phyloP scores from a whole-genome alignment of 257 asterid genomes.

The Anisodus acutangulus region DNA sequence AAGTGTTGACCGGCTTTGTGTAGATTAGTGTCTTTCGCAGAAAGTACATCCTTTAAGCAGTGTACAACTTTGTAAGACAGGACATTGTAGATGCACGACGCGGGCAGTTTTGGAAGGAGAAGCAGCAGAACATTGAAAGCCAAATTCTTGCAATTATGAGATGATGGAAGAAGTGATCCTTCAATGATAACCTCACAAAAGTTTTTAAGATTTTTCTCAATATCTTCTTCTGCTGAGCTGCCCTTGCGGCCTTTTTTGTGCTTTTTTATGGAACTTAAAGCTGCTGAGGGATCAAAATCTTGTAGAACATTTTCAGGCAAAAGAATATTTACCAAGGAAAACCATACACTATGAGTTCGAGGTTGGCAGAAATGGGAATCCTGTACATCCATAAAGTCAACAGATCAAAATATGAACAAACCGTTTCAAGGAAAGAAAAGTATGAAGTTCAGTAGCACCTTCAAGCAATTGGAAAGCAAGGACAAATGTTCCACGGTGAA shows the following conservation, averaged over 20 bases:
- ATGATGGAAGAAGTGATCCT: slow-evolving; percentile 51
- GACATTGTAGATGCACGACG: slow-evolving; percentile 55
- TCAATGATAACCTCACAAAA: slow-evolving; percentile 60
- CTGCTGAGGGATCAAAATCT: slow-evolving; percentile 57
- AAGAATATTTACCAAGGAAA: slow-evolving; percentile 65
- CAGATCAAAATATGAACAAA: slow-evolving; percentile 31
- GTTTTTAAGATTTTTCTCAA: slow-evolving; percentile 60
- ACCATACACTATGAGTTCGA: slow-evolving; percentile 86
- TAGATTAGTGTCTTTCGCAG: slow-evolving; percentile 88
- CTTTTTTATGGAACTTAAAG: slow-evolving; percentile 43
- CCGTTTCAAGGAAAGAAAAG: slow-evolving; percentile 27
- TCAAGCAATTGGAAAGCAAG: slow-evolving; percentile 68
- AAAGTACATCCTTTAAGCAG: slow-evolving; percentile 84
- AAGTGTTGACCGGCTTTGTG: slow-evolving; percentile 79
- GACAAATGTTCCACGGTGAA: slow-evolving; percentile 69
- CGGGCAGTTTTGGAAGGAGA: slow-evolving; percentile 76
- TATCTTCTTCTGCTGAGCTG: slow-evolving; percentile 71
- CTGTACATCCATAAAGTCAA: slow-evolving; percentile 51
- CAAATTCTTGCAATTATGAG: slow-evolving; percentile 92
- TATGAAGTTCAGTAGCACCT: slow-evolving; percentile 54
- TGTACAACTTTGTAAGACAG: slow-evolving; percentile 82
- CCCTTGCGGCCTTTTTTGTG: slow-evolving; percentile 72
- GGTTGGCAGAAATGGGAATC: slow-evolving; percentile 96
- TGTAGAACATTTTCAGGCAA: slow-evolving; percentile 62
- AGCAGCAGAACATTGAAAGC: slow-evolving; percentile 77